A percentile compares a stretch with the other conserved stretches of the same genome.
Evolutionary conservation across 176 grass and related monocot genomes (phyloP).

Genomic region (Eleusine indica): DNA sequence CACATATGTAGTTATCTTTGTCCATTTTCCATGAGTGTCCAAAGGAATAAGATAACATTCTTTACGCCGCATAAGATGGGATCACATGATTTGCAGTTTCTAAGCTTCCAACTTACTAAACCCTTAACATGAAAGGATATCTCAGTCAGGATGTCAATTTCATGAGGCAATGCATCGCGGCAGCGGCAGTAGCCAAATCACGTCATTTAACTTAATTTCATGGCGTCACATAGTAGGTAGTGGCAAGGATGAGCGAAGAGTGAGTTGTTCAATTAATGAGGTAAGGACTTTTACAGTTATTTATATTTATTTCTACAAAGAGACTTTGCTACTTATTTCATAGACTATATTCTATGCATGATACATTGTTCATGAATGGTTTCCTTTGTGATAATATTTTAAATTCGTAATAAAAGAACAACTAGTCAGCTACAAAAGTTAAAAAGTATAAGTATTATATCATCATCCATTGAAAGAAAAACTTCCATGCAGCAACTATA

Average conservation of each 20-base stretch:
- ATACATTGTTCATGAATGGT: background rate
- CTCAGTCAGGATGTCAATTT: conserved; percentile 1
- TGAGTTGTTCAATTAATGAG: background rate
- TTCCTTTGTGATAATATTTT: background rate
- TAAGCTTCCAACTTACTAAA: conserved; percentile 3
- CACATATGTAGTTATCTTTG: conserved; percentile 5
- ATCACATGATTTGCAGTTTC: conserved; percentile 26
- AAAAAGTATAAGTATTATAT: background rate
- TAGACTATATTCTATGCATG: background rate
- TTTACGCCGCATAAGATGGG: background rate
- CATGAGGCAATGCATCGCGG: conserved; percentile 23
- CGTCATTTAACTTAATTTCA: conserved; percentile 14
- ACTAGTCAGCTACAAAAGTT: background rate
- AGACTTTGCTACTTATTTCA: background rate
- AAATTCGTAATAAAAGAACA: conserved; percentile 17
- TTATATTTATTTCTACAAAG: background rate
- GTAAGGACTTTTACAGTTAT: background rate
- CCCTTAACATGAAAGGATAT: conserved; percentile 1
- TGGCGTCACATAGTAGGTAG: conserved; percentile 13
- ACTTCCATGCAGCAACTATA: conserved; percentile 17
- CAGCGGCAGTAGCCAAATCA: background rate
- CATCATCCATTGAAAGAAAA: conserved; percentile 14
- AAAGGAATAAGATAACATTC: conserved; percentile 27
- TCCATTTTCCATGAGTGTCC: background rate
- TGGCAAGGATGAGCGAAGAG: conserved; percentile 10